phyloP scores from a whole-genome alignment of 2,329 filamentous ascomycete species.

The Calonectria pseudoreteaudii region DNA sequence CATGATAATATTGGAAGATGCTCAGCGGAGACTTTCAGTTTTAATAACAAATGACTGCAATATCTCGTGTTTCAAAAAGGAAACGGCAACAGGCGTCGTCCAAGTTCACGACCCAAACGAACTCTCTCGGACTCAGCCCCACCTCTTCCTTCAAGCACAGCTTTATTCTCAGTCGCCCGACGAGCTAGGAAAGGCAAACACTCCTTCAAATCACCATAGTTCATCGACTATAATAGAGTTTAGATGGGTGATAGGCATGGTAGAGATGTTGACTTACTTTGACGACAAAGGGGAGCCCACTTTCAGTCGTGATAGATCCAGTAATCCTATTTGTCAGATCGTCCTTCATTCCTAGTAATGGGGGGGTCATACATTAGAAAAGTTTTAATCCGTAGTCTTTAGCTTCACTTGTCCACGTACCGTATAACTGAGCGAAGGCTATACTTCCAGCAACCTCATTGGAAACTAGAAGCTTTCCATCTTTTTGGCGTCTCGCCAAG shows the following conservation, averaged over 20 bases:
- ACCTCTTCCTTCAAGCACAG: constrained; percentile 31
- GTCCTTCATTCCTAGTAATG: constrained; percentile 27
- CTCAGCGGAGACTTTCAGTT: background rate
- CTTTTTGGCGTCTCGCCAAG: background rate
- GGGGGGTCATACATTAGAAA: too few species aligned
- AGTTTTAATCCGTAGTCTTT: background rate
- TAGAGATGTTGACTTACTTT: constrained; percentile 16
- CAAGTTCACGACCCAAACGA: constrained; percentile 28
- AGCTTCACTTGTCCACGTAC: background rate
- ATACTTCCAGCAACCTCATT: constrained; percentile 26
- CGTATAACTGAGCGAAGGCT: constrained; percentile 28
- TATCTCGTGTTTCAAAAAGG: background rate
- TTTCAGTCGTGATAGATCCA: constrained; percentile 21
- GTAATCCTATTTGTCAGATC: constrained; percentile 31
- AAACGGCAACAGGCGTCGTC: constrained; percentile 12
- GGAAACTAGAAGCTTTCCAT: constrained; percentile 14
- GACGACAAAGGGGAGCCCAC: constrained; percentile 28
- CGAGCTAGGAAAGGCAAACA: constrained; percentile 29
- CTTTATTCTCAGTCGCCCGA: constrained; percentile 33
- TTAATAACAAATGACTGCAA: background rate
- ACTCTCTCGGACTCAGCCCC: constrained; percentile 29
- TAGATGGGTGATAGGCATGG: background rate
- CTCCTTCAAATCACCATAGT: constrained; percentile 34
- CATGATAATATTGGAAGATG: background rate
- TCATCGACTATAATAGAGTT: constrained; percentile 25